phyloP scores from a whole-genome alignment of 768 basidiomycete genomes.

The Suillus hirtellus region DNA sequence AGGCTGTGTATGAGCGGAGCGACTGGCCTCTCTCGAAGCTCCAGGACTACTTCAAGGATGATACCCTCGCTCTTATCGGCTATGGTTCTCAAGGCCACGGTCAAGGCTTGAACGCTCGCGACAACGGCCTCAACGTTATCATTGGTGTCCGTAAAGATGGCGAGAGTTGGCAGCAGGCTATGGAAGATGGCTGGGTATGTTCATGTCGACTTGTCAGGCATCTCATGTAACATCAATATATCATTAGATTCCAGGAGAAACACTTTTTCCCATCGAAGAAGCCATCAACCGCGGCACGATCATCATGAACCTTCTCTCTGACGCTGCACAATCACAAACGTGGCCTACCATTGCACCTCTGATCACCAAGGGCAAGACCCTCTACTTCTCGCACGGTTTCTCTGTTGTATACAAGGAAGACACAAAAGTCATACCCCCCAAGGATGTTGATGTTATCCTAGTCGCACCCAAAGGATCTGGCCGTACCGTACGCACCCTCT shows the following conservation, averaged over 20 bases:
- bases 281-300: conserved; percentile 95
- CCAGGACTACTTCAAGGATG: conserved; percentile 99
- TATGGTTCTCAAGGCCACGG: conserved; percentile 99
- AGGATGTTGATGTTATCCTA: conserved; percentile 98
- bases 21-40: conserved; percentile 99
- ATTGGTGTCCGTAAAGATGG: conserved; percentile 97
- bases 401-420: conserved; percentile 98
- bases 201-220: background rate
- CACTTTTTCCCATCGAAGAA: conserved; percentile 97
- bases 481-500: conserved; percentile 97
- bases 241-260: conserved; percentile 86
- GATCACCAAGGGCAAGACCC: conserved; percentile 99
- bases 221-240: background rate
- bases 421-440: conserved; percentile 89
- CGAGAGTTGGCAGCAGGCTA: conserved; percentile 94
- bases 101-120: conserved; percentile 97
- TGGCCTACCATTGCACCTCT: conserved; percentile 89
- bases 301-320: conserved; percentile 99
- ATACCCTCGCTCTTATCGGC: conserved; percentile 97
- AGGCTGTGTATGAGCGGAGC: conserved; percentile 90
- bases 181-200: conserved; percentile 92
- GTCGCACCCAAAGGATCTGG: conserved; percentile 99
- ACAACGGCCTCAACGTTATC: conserved; percentile 98
- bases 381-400: conserved; percentile 99
- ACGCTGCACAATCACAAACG: conserved; percentile 97